phyloP scores from a whole-genome alignment of 148 eudicot genomes.

The Heliosperma pusillum region DNA sequence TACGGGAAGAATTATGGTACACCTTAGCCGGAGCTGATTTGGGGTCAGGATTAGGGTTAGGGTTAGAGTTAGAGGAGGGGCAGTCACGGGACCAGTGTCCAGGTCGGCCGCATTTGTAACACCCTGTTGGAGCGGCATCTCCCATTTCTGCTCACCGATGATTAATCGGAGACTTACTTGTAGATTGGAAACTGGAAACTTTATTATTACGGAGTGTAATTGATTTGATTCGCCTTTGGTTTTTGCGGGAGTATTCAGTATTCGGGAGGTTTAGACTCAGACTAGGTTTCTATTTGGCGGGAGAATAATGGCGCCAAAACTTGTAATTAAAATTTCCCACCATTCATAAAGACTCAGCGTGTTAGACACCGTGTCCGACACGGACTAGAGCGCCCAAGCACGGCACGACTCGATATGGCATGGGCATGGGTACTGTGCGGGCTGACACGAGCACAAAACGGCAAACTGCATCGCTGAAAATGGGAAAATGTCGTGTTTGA shows the following conservation, averaged over 20 bases:
- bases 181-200: neutral
- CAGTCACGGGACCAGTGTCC: conserved; percentile 99
- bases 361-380: too few species aligned
- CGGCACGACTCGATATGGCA: too few species aligned
- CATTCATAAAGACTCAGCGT: too few species aligned
- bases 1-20: conserved; percentile 14
- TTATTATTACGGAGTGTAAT: neutral
- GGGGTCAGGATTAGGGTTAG: conserved; percentile 23
- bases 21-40: conserved; percentile 12
- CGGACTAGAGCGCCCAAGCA: too few species aligned
- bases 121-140: conserved; percentile 73
- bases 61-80: conserved; percentile 42
- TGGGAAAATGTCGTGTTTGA: too few species aligned
- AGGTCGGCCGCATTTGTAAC: conserved; percentile 96
- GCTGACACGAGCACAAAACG: too few species aligned
- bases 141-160: conserved; percentile 22
- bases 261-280: too few species aligned
- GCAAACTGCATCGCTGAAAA: too few species aligned
- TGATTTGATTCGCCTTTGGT: neutral
- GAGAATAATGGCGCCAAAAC: neutral
- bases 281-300: conserved; percentile 6
- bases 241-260: neutral
- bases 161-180: neutral
- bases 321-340: too few species aligned
- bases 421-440: too few species aligned